Percentiles rank a stretch among this genome's conserved stretches.
These are phyloP conservation scores for Podaxis rugospora DNA, from an alignment of 768 basidiomycete species.

Conservation along the genomic window DNA sequence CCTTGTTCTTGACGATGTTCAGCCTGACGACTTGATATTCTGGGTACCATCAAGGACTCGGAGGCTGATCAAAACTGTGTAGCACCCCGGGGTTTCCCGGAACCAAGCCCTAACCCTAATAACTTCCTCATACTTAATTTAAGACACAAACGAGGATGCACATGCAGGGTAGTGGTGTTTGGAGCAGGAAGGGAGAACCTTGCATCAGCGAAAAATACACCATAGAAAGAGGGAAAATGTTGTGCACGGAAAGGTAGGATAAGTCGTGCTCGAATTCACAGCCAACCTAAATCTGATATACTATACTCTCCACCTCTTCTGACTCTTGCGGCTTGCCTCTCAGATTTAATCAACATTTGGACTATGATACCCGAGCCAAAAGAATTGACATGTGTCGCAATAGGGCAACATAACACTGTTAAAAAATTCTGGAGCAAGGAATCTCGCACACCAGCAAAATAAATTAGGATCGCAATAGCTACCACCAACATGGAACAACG, in stretches of 20 bases:
- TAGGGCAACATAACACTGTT: background rate
- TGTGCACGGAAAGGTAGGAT: too few relatives aligned
- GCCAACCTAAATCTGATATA: background rate
- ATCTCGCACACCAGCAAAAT: background rate
- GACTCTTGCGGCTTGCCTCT: background rate
- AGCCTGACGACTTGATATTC: slow-evolving; percentile 26
- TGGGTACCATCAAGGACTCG: slow-evolving; percentile 13
- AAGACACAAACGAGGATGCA: too few relatives aligned
- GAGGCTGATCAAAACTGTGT: slow-evolving; percentile 33
- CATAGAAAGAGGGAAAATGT: too few relatives aligned
- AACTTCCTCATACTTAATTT: background rate
- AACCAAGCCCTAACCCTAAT: background rate
- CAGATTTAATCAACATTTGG: background rate
- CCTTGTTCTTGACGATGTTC: slow-evolving; percentile 37
- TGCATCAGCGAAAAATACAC: too few relatives aligned
- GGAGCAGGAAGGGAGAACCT: too few relatives aligned
- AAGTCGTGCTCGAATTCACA: background rate
- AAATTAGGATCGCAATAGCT: background rate
- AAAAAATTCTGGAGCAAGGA: background rate
- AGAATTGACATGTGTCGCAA: background rate
- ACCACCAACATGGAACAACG: background rate
- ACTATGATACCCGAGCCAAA: background rate
- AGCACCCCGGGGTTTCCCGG: slow-evolving; percentile 33
- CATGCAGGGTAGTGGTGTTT: too few relatives aligned
- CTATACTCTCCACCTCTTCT: background rate